These are phyloP conservation scores for Neurospora sp. DNA, from an alignment of 495 filamentous ascomycete genomes.

Conservation along the genomic window DNA sequence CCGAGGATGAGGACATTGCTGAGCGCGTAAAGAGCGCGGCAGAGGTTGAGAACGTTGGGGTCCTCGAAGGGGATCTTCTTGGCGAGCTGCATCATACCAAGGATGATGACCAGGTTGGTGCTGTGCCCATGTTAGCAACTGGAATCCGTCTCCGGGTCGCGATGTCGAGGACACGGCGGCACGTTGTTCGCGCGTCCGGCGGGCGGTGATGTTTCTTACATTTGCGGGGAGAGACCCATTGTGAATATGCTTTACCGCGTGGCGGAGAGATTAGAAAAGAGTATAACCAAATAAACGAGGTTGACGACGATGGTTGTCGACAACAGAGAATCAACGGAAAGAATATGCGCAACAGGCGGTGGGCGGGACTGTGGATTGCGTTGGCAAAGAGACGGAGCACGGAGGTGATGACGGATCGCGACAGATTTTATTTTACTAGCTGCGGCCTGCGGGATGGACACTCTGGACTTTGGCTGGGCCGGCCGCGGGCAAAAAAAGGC, in stretches of 20 bases:
- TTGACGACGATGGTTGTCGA: background rate
- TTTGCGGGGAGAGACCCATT: background rate
- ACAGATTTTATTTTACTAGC: background rate
- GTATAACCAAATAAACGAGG: background rate
- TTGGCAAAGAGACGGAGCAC: background rate
- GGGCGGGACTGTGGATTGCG: background rate
- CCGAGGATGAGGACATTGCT: slow-evolving; percentile 82
- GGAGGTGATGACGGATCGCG: background rate
- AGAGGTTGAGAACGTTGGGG: slow-evolving; percentile 68
- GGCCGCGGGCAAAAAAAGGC: background rate
- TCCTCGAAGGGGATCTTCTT: slow-evolving; percentile 96
- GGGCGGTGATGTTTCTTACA: background rate
- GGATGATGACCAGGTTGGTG: slow-evolving; percentile 87
- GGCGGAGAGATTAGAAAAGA: background rate
- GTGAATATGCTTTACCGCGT: background rate
- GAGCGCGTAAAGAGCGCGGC: slow-evolving; percentile 72
- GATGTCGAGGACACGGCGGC: background rate
- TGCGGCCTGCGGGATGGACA: background rate
- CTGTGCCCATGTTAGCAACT: slow-evolving; percentile 31
- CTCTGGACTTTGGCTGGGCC: background rate
- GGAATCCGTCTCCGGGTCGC: background rate
- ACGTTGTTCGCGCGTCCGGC: background rate
- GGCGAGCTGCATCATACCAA: slow-evolving; percentile 94
- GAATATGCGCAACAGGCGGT: background rate
- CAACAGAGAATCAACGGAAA: background rate